Evolutionary conservation across 176 grass and related monocot genomes (phyloP).

Genomic region (Otatea glauca): DNA sequence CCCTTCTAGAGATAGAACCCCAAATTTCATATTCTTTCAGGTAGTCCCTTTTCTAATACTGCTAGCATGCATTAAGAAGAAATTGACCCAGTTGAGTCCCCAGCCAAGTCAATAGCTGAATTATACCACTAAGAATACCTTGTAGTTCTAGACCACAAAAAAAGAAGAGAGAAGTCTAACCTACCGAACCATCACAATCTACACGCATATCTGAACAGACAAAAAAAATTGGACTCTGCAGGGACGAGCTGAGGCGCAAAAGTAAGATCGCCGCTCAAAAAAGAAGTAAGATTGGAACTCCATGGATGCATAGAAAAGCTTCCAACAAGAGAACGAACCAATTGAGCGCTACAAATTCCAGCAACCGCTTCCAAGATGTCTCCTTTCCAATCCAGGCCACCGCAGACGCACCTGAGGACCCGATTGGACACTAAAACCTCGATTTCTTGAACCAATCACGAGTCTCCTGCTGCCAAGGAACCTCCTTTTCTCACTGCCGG

Average conservation of each 20-base stretch:
- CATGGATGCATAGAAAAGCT: constrained; percentile 13
- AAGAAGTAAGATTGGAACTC: background rate
- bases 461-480: background rate
- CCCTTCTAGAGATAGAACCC: background rate
- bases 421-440: background rate
- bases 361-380: background rate
- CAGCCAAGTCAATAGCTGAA: constrained; percentile 28
- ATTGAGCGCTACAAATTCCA: background rate
- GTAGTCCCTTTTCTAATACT: background rate
- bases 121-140: constrained; percentile 1
- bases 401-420: background rate
- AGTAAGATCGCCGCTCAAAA: background rate
- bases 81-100: background rate
- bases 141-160: constrained; percentile 23
- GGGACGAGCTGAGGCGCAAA: background rate
- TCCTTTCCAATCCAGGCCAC: constrained; percentile 18
- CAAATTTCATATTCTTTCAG: constrained; percentile 10
- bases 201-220: background rate
- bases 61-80: background rate
- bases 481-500: background rate
- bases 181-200: background rate
- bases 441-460: constrained; percentile 4
- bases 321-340: background rate
- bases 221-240: background rate
- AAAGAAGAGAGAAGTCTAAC: background rate